Percentiles rank a stretch among this genome's conserved stretches.
Evolutionary conservation across 225 moss, liverwort and hornwort species (phyloP).

Genomic region (Physcomitrellopsis africana): DNA sequence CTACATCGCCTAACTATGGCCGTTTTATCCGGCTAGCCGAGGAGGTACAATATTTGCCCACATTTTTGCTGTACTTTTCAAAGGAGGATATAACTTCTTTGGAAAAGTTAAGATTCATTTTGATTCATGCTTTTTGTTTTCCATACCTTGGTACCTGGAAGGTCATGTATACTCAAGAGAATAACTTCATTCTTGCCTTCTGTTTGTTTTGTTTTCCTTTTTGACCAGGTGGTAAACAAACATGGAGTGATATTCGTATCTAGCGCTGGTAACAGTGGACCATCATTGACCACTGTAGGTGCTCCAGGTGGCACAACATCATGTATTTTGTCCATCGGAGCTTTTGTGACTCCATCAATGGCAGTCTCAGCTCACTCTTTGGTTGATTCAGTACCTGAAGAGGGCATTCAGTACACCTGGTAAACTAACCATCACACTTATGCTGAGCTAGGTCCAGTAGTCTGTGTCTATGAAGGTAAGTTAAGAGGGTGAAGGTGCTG

Average conservation of each 20-base stretch:
- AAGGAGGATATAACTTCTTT: conserved; percentile 1
- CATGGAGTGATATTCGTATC: conserved; percentile 94
- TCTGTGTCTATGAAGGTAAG: not conserved
- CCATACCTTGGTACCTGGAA: conserved; percentile 9
- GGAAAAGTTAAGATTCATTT: not conserved
- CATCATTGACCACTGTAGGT: conserved; percentile 91
- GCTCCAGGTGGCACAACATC: conserved; percentile 95
- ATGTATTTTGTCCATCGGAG: conserved; percentile 88
- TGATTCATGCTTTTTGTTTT: conserved; percentile 9
- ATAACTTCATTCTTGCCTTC: conserved; percentile 24
- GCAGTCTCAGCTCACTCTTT: conserved; percentile 90
- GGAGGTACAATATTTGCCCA: conserved; percentile 57
- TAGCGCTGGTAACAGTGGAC: conserved; percentile 98
- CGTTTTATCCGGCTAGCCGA: conserved; percentile 90
- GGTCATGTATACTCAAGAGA: conserved; percentile 3
- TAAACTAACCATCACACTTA: conserved; percentile 34
- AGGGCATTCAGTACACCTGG: conserved; percentile 95
- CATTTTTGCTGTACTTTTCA: conserved; percentile 27
- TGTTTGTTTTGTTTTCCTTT: not conserved
- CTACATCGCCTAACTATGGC: conserved; percentile 86
- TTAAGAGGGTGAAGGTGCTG: no score
- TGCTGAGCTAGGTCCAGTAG: not conserved
- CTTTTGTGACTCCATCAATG: conserved; percentile 95
- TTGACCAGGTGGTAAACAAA: conserved; percentile 78
- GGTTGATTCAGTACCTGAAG: conserved; percentile 69